Evolutionary conservation across 176 grass and related monocot genomes (phyloP).

Genomic region (Carex littledalei): DNA sequence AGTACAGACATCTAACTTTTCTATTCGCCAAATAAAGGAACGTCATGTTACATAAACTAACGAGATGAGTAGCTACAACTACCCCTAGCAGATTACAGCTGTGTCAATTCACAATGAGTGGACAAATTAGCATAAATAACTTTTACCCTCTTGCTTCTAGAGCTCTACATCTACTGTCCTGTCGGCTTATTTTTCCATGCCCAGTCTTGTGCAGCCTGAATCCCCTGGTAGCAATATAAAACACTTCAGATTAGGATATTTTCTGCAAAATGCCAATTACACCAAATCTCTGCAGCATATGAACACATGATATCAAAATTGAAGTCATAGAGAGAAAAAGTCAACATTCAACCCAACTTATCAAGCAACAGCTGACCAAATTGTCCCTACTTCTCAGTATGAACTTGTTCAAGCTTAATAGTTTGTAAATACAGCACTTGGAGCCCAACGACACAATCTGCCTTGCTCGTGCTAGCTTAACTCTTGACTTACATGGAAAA

Average conservation of each 20-base stretch:
- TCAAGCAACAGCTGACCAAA: not conserved
- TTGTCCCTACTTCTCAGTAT: not conserved
- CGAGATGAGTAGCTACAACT: constrained; percentile 8
- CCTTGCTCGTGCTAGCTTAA: not conserved
- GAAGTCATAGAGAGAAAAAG: constrained; percentile 1
- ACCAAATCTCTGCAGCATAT: not conserved
- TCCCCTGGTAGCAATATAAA: constrained; percentile 41
- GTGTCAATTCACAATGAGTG: constrained; percentile 1
- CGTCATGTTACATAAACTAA: constrained; percentile 16
- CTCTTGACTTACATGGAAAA: not conserved
- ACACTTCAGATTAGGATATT: constrained; percentile 16
- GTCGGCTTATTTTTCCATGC: constrained; percentile 64
- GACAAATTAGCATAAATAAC: constrained; percentile 17
- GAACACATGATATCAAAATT: constrained; percentile 14
- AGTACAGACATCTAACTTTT: not conserved
- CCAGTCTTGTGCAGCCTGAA: constrained; percentile 68
- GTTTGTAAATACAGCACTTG: not conserved
- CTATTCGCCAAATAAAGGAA: not conserved
- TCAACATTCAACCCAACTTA: not conserved
- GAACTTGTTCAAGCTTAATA: not conserved
- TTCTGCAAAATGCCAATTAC: not conserved
- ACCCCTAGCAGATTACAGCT: not conserved
- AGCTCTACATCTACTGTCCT: constrained; percentile 33
- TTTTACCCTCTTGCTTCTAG: constrained; percentile 1
- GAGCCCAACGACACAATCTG: not conserved